Conservation (phyloP, 2,329 filamentous ascomycete genomes). For the Colletotrichum chrysophilum region DNA sequence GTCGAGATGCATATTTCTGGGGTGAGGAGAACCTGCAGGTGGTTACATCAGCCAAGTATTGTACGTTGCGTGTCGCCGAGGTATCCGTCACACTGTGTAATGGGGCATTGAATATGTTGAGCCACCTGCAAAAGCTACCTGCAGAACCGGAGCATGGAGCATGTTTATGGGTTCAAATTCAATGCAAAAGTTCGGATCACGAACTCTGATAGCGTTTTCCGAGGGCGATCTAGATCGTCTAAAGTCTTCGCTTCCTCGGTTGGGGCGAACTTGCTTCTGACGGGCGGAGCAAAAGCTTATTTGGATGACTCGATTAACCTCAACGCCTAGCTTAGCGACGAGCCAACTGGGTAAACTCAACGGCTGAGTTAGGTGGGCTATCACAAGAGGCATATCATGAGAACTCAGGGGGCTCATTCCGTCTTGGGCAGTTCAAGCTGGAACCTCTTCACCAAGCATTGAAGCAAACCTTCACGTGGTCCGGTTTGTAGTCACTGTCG, state of each 20-base stretch:
- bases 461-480: background rate
- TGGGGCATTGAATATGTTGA: background rate
- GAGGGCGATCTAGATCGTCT: background rate
- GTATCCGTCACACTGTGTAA: background rate
- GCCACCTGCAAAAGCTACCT: background rate
- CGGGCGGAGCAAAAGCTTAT: background rate
- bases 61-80: background rate
- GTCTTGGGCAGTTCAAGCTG: background rate
- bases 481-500: background rate
- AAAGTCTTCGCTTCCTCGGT: background rate
- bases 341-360: background rate
- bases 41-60: background rate
- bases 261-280: background rate
- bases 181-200: background rate
- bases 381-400: no score
- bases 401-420: no score
- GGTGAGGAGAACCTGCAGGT: background rate
- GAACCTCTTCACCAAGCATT: background rate
- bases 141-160: background rate
- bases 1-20: background rate
- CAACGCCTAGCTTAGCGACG: no score
- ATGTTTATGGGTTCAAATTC: rapidly evolving
- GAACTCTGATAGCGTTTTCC: background rate
- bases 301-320: no score
- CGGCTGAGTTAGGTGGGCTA: no score